phyloP scores from a whole-genome alignment of 208 protist genomes.

The Trypanosomatidae sp. region DNA sequence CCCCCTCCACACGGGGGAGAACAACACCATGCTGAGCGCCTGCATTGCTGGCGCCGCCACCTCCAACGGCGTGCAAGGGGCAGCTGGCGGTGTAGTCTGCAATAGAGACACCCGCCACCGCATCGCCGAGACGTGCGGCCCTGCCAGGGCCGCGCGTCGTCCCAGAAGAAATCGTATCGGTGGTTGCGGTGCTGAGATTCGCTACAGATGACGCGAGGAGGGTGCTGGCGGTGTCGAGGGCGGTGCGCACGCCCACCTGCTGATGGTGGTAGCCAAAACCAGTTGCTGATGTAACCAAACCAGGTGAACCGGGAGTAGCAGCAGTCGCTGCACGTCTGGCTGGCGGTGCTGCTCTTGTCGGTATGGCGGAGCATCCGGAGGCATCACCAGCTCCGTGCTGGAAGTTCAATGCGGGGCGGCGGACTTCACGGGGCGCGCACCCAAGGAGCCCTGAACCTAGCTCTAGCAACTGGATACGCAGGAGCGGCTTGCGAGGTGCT shows the following conservation, averaged over 20 bases:
- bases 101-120: not conserved
- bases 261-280: not conserved
- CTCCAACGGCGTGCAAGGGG: not conserved
- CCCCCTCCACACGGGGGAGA: slow-evolving; percentile 63
- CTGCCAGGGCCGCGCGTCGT: slow-evolving; percentile 1
- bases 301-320: not conserved
- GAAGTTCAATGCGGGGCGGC: slow-evolving; percentile 1
- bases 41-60: not conserved
- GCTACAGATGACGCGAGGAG: slow-evolving; percentile 14
- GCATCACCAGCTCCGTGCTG: not conserved
- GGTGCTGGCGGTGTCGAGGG: slow-evolving; percentile 6
- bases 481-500: slow-evolving; percentile 3
- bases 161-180: slow-evolving; percentile 15
- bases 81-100: not conserved
- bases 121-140: not conserved
- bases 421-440: slow-evolving; percentile 11
- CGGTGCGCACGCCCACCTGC: not conserved
- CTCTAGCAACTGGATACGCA: slow-evolving; percentile 27
- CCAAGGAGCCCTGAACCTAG: slow-evolving; percentile 22
- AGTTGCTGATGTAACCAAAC: not conserved
- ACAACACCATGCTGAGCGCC: slow-evolving; percentile 47
- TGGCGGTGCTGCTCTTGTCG: not conserved
- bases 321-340: not conserved
- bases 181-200: slow-evolving; percentile 10
- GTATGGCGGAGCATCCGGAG: not conserved